phyloP scores from a whole-genome alignment of 106 monocot species.

The Vanilla planifolia region DNA sequence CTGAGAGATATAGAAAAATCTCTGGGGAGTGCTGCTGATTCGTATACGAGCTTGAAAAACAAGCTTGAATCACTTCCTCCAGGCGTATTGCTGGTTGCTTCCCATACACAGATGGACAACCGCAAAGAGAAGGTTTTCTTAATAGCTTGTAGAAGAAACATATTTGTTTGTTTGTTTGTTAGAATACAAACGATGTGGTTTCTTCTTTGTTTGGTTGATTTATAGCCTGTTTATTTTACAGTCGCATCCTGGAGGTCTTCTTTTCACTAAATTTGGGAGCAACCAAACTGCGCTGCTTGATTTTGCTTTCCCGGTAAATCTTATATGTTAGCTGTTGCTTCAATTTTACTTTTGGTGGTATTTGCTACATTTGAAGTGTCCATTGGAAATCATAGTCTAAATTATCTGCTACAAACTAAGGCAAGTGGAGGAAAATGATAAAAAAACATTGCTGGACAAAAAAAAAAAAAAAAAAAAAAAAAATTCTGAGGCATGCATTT shows the following conservation, averaged over 20 bases:
- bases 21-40: slow-evolving; percentile 58
- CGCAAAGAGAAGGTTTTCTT: slow-evolving; percentile 96
- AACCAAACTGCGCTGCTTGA: slow-evolving; percentile 88
- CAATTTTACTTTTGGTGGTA: too few species aligned
- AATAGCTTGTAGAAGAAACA: not conserved
- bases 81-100: slow-evolving; percentile 81
- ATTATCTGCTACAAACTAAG: too few species aligned
- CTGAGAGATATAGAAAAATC: slow-evolving; percentile 92
- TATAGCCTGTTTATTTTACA: slow-evolving; percentile 1
- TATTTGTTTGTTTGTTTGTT: too few species aligned
- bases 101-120: slow-evolving; percentile 76
- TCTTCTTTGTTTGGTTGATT: too few species aligned
- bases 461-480: too few species aligned
- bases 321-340: not conserved
- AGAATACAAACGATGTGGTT: too few species aligned
- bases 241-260: slow-evolving; percentile 75
- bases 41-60: slow-evolving; percentile 50
- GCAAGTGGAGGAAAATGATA: too few species aligned
- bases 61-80: slow-evolving; percentile 60
- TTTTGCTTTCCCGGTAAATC: slow-evolving; percentile 88
- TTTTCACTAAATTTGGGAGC: slow-evolving; percentile 91
- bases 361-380: too few species aligned
- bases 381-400: too few species aligned
- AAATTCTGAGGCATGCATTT: too few species aligned
- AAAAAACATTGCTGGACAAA: too few species aligned